These are phyloP conservation scores for Neonectria ditissima DNA, from an alignment of 2,329 filamentous ascomycete genomes.

Conservation along the genomic window DNA sequence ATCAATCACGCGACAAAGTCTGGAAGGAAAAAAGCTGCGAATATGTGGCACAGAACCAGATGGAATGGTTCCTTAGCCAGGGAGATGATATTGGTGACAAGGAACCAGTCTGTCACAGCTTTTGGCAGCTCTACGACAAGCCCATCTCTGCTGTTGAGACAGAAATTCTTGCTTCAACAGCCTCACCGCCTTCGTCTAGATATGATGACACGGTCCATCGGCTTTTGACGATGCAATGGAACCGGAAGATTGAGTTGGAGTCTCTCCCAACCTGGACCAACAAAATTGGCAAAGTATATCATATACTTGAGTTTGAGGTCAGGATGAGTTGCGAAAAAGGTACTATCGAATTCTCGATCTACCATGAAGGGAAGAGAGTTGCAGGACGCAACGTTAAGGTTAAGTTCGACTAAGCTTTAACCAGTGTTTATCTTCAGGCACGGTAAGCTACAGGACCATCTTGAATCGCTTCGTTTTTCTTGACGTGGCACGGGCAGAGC, in stretches of 20 bases:
- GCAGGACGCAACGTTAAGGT: conserved; percentile 35
- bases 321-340: conserved; percentile 39
- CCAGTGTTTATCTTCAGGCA: too few relatives aligned
- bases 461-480: too few relatives aligned
- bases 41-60: conserved; percentile 29
- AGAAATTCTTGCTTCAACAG: background rate
- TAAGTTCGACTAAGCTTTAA: conserved; percentile 32
- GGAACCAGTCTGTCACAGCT: background rate
- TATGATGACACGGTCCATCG: rapidly evolving
- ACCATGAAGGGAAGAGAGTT: conserved; percentile 27
- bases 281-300: conserved; percentile 13
- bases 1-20: conserved; percentile 17
- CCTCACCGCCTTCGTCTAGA: background rate
- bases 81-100: conserved; percentile 25
- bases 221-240: conserved; percentile 41
- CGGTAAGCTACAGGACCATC: too few relatives aligned
- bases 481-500: background rate
- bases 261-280: conserved; percentile 32
- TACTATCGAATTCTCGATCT: conserved; percentile 39
- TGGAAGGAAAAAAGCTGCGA: conserved; percentile 9
- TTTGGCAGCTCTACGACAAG: too few relatives aligned
- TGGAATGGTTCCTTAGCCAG: conserved; percentile 45
- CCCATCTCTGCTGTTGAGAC: too few relatives aligned
- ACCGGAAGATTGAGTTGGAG: conserved; percentile 3
- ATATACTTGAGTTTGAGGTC: conserved; percentile 2